Base-by-base conservation (phyloP, 768 basidiomycete species). In the Dictyophora rubrovolvata region DNA sequence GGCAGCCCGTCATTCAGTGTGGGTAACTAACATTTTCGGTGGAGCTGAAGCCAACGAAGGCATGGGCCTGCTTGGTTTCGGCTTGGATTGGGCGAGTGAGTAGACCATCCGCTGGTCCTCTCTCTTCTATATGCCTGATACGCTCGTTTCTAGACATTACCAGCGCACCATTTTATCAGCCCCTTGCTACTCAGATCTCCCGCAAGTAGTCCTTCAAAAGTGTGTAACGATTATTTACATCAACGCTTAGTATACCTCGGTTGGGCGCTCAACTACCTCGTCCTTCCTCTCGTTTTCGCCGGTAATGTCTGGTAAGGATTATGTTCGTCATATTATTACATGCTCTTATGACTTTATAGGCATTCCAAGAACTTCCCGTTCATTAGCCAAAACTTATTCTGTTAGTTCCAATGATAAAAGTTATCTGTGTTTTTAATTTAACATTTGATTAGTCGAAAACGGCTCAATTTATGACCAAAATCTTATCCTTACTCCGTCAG, bases 31-130 rank as follows among this genome's bases (percentile, higher is more conserved):
- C 59, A 62, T 87, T 0, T 86, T 87, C 60, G 86, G 86, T 23
- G 86, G 86, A 5, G 71, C 78, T 1, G 74, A 79, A 36, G 83
- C 77, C 23, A 87, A 86, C 63, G 85, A 87, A 67, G 85, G 84
- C 0, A 71, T 87, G 46, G 85, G 85, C 0, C 64, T 86, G 18
- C 57, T 81, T 48, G 79, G 78, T 36, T 59, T 87, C 47, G 80
- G 80, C 16, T 77, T 86, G 49, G 85, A 86, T 64, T 87, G 83
- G 83, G 50, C 50, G 21, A 51, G 50, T 51, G 14, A 14, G 50
- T 51, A 18, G 28, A 5, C 28, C 7, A 3, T 28, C 7, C 18
- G 50, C 4, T 22, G 4, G 2, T 20, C 50, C 21, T 51, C 14
- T 22, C 14, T 12, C 12, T 16, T 51, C 2, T 18, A 34, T 12